phyloP scores from a whole-genome alignment of 768 basidiomycete genomes.

The Chalciporus pseudorubinellus region DNA sequence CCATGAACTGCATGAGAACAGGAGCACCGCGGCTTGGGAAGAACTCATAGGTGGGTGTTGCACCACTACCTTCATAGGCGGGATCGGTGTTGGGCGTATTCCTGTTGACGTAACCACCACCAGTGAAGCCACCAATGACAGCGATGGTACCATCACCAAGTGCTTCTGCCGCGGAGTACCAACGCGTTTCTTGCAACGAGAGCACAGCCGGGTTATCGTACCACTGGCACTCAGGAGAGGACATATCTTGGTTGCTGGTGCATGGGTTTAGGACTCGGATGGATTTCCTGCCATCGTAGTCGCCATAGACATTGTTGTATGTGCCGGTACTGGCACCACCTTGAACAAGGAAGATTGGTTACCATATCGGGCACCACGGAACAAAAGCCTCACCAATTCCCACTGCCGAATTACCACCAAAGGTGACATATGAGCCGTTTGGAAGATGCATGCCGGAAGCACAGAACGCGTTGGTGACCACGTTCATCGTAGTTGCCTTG shows the following conservation, averaged over 20 bases:
- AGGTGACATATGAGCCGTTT: conserved; percentile 69
- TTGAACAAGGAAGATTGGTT: conserved; percentile 30
- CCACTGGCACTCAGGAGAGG: conserved; percentile 57
- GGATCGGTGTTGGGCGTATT: conserved; percentile 69
- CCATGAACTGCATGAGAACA: conserved; percentile 60
- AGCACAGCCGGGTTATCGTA: conserved; percentile 63
- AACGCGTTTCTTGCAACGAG: conserved; percentile 62
- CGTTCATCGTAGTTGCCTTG: conserved; percentile 26
- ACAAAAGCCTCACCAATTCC: conserved; percentile 37
- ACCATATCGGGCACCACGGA: conserved; percentile 10
- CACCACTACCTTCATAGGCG: conserved; percentile 53
- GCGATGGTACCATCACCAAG: conserved; percentile 73
- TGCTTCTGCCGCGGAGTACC: conserved; percentile 74
- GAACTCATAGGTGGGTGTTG: conserved; percentile 81
- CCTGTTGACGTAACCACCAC: conserved; percentile 74
- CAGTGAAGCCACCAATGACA: conserved; percentile 75
- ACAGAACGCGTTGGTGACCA: conserved; percentile 72
- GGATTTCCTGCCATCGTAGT: conserved; percentile 76
- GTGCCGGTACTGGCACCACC: conserved; percentile 33
- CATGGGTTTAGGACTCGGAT: conserved; percentile 84
- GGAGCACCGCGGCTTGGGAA: conserved; percentile 60
- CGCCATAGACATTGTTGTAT: conserved; percentile 62
- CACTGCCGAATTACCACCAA: conserved; percentile 75
- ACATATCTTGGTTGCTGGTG: conserved; percentile 42
- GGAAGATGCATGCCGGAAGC: conserved; percentile 79